A percentile compares a stretch with the other conserved stretches of the same genome.
These are phyloP conservation scores for Didymella arachidicola DNA, from an alignment of 2,329 filamentous ascomycete species.

Conservation along the genomic window DNA sequence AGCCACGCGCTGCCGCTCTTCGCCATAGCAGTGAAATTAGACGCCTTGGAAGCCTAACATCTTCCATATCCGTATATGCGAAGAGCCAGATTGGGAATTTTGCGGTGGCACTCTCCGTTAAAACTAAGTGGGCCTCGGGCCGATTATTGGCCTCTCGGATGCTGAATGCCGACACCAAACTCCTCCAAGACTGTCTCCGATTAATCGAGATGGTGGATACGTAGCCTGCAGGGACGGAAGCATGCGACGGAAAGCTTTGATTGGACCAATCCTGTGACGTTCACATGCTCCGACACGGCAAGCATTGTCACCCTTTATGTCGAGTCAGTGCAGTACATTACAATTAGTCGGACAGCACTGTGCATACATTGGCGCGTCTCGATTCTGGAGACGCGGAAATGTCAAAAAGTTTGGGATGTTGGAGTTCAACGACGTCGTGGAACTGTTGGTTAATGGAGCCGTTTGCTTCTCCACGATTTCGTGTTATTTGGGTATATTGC, in stretches of 20 bases:
- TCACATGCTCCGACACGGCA: background rate
- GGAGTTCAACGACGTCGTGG: background rate
- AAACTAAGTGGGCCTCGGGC: conserved; percentile 2
- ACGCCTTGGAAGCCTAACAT: conserved; percentile 2
- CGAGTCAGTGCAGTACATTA: conserved; percentile 7
- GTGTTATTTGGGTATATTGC: background rate
- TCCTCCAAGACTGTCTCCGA: conserved; percentile 5
- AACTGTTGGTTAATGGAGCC: background rate
- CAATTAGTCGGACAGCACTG: background rate
- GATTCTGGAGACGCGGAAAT: background rate
- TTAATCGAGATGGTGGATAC: conserved; percentile 8
- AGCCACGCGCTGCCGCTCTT: conserved; percentile 1
- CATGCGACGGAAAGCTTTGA: background rate
- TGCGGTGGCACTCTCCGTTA: background rate
- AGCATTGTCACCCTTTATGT: background rate
- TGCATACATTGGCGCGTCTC: background rate
- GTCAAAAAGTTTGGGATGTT: background rate
- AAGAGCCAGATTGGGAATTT: background rate
- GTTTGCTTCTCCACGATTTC: background rate
- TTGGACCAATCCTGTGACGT: conserved; percentile 2
- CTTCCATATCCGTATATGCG: background rate
- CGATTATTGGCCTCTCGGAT: conserved; percentile 3
- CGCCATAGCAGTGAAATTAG: background rate
- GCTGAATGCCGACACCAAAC: conserved; percentile 4
- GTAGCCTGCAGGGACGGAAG: background rate